Conservation (phyloP, 108 stramenopile species). For the Craspedostauros australis region DNA sequence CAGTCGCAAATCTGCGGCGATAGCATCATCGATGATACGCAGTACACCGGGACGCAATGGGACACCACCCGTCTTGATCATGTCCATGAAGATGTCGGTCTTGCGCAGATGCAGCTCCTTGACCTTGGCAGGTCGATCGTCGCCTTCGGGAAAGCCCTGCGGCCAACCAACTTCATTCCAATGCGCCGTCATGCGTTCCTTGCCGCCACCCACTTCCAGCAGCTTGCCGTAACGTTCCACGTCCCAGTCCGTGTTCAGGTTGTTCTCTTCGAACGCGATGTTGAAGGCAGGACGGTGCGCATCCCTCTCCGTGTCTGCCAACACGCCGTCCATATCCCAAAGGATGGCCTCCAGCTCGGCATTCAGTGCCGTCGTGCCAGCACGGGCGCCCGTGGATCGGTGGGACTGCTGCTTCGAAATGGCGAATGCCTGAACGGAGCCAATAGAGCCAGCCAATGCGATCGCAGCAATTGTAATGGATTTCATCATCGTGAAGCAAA, state of each 20-base stretch:
- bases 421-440: no score
- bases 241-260: conserved; percentile 70
- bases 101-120: conserved; percentile 85
- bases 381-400: no score
- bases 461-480: no score
- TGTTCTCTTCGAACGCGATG: conserved; percentile 69
- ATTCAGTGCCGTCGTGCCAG: no score
- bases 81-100: conserved; percentile 88
- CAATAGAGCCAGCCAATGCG: no score
- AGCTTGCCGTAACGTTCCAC: conserved; percentile 86
- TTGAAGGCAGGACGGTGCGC: conserved; percentile 90
- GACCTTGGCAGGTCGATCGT: conserved; percentile 55
- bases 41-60: conserved; percentile 88
- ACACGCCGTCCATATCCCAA: conserved; percentile 90
- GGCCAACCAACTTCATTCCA: conserved; percentile 91
- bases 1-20: conserved; percentile 50
- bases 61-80: conserved; percentile 64
- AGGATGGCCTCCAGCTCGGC: conserved; percentile 62
- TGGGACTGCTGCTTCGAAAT: no score
- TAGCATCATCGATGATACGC: conserved; percentile 82
- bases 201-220: conserved; percentile 84
- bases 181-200: conserved; percentile 95
- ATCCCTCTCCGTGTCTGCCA: conserved; percentile 93
- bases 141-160: conserved; percentile 23
- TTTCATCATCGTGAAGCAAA: no score